Conservation (phyloP, 2,329 filamentous ascomycete species). For the Paraphaeosphaeria minitans region DNA sequence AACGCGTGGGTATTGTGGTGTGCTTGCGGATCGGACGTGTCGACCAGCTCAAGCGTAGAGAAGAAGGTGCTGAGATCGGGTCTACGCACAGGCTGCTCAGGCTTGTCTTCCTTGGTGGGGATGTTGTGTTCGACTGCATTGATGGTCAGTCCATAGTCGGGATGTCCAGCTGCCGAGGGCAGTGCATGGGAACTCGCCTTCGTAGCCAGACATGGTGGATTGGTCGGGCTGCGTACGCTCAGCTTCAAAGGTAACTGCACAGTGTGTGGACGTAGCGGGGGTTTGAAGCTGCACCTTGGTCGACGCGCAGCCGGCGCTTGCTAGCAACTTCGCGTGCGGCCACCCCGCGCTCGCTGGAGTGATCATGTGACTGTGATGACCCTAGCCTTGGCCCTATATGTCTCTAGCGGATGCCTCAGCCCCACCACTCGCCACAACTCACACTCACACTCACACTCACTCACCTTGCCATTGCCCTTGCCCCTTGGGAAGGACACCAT, state of each 20-base stretch:
- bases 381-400: no score
- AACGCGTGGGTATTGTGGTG: conserved; percentile 63
- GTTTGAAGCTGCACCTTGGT: conserved; percentile 6
- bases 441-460: no score
- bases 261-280: conserved; percentile 9
- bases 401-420: no score
- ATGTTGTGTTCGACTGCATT: conserved; percentile 57
- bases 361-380: background rate
- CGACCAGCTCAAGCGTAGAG: conserved; percentile 63
- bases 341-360: conserved; percentile 3
- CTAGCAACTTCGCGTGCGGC: conserved; percentile 4
- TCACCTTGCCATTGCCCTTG: no score
- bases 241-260: background rate
- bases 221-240: background rate
- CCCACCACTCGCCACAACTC: no score
- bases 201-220: conserved; percentile 53
- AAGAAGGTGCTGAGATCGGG: conserved; percentile 71
- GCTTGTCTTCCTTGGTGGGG: conserved; percentile 41
- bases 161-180: conserved; percentile 7
- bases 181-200: conserved; percentile 42
- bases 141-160: conserved; percentile 14
- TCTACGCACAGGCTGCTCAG: conserved; percentile 54
- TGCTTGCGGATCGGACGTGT: conserved; percentile 56
- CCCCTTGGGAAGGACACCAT: background rate
- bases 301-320: conserved; percentile 15